A percentile compares a stretch with the other conserved stretches of the same genome.
Conservation (phyloP, 2,329 filamentous ascomycete species). For the Trichophyton equinum region DNA sequence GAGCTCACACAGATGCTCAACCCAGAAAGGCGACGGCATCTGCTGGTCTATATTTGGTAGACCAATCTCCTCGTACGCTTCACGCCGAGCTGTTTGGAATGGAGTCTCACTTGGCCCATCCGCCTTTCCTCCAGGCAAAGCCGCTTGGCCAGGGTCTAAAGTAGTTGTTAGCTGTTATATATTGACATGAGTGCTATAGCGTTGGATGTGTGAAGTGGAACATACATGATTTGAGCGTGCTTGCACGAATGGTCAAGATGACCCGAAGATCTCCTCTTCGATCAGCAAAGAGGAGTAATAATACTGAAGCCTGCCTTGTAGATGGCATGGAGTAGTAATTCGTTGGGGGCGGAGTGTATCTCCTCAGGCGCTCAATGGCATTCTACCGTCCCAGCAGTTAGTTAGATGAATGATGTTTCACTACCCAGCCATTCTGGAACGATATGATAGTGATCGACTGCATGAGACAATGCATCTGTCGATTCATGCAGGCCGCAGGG, state of each 20-base stretch:
- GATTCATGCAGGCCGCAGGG: neutral
- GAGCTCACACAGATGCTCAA: slow-evolving; percentile 78
- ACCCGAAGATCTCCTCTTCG: slow-evolving; percentile 61
- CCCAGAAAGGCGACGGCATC: slow-evolving; percentile 63
- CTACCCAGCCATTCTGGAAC: neutral
- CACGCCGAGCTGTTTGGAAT: slow-evolving; percentile 74
- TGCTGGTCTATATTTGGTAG: slow-evolving; percentile 55
- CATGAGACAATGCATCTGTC: neutral
- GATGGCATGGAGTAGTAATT: slow-evolving; percentile 45
- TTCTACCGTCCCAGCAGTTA: slow-evolving; percentile 19
- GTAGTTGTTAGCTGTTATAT: neutral
- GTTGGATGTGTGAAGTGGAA: neutral
- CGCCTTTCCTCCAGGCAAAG: slow-evolving; percentile 63
- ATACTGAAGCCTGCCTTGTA: slow-evolving; percentile 65
- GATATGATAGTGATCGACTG: neutral
- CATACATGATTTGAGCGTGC: slow-evolving; percentile 45
- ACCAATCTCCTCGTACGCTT: slow-evolving; percentile 88
- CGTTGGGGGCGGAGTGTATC: slow-evolving; percentile 45
- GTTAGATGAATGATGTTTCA: neutral
- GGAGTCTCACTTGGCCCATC: slow-evolving; percentile 43
- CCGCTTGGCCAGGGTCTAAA: slow-evolving; percentile 64
- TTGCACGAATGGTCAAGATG: slow-evolving; percentile 50
- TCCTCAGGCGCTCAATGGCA: slow-evolving; percentile 45
- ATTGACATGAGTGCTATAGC: neutral
- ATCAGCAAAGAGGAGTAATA: slow-evolving; percentile 81